These are phyloP conservation scores for Rubus idaeus DNA, from an alignment of 306 rosid species.

Conservation along the genomic window DNA sequence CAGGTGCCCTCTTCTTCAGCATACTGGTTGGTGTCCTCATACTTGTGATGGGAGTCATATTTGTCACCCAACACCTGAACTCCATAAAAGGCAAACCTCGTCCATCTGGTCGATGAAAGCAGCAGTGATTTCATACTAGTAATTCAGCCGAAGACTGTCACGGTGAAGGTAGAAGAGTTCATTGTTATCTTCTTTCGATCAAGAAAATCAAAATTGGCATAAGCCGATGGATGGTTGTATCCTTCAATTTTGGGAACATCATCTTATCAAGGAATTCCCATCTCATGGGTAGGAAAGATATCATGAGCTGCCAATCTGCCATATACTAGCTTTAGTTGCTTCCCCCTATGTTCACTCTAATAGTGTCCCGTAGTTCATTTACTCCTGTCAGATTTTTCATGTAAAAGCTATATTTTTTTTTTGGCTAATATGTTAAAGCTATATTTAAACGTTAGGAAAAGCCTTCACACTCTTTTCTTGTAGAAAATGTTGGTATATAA, in stretches of 20 bases:
- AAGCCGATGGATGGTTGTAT: background rate
- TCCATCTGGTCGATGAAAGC: slow-evolving; percentile 49
- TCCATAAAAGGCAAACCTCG: slow-evolving; percentile 85
- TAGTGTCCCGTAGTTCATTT: background rate
- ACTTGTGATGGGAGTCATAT: slow-evolving; percentile 86
- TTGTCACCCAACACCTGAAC: slow-evolving; percentile 88
- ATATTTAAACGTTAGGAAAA: background rate
- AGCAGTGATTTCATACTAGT: background rate
- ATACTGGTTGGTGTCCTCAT: slow-evolving; percentile 89
- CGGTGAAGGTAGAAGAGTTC: slow-evolving; percentile 19
- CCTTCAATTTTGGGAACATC: background rate
- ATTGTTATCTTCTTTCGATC: background rate
- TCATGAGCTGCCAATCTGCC: background rate
- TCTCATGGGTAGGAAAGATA: background rate
- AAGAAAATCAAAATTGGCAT: background rate
- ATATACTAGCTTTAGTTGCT: background rate
- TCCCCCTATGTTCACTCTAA: background rate
- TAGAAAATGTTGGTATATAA: slow-evolving; percentile 1
- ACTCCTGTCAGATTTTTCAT: background rate
- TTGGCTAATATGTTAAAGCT: too few relatives aligned
- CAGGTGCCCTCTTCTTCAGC: slow-evolving; percentile 98
- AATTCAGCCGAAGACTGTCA: slow-evolving; percentile 14
- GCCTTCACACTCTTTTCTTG: background rate
- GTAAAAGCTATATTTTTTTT: background rate
- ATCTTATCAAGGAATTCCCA: background rate